phyloP scores from a whole-genome alignment of 83 land plant genomes.

The Diphasiastrum complanatum region DNA sequence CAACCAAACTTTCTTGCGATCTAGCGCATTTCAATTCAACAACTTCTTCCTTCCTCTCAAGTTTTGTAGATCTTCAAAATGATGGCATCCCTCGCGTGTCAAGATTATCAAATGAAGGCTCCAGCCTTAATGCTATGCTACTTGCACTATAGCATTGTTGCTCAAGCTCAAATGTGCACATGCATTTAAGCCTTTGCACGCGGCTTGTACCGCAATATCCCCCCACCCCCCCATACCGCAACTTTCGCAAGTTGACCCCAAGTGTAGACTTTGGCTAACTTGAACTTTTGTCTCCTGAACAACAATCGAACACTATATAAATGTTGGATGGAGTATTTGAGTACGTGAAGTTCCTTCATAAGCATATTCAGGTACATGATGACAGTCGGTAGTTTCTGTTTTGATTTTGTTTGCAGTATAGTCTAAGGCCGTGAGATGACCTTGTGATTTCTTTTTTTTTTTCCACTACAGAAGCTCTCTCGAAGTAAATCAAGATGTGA shows the following conservation, averaged over 20 bases:
- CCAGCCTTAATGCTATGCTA: background rate
- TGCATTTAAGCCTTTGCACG: too few species aligned
- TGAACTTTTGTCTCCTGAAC: conserved; percentile 7
- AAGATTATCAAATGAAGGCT: background rate
- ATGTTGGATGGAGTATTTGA: conserved; percentile 78
- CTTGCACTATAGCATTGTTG: background rate
- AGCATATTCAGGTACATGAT: conserved; percentile 57
- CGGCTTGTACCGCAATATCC: background rate
- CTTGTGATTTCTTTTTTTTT: too few species aligned
- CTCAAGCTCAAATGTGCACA: too few species aligned
- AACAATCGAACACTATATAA: conserved; percentile 76
- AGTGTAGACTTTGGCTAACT: background rate
- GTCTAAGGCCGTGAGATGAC: too few species aligned
- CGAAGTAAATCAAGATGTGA: too few species aligned
- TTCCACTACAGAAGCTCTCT: too few species aligned
- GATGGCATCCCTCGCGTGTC: background rate
- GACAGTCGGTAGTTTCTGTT: too few species aligned
- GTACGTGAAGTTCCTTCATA: conserved; percentile 63
- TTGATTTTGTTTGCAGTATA: too few species aligned
- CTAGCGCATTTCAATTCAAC: background rate
- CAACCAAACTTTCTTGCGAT: too few species aligned
- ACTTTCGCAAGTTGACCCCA: background rate
- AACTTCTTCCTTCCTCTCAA: background rate
- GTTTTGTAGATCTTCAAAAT: background rate
- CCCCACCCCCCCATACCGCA: background rate